Evolutionary conservation across 1,139 yeast species (phyloP).

Genomic region (Zygoascus sp.): DNA sequence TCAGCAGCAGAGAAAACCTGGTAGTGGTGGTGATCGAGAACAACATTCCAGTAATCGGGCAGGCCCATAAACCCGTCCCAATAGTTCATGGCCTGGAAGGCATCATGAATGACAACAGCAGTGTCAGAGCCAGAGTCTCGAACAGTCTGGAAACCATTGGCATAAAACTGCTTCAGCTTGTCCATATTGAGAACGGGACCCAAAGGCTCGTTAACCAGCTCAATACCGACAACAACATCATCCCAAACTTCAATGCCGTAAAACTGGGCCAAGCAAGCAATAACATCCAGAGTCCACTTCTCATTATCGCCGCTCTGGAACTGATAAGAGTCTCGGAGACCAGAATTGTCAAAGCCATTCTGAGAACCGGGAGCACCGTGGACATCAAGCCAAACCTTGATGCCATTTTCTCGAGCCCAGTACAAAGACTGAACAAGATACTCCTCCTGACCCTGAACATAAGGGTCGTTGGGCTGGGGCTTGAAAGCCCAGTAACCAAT

Average conservation of each 20-base stretch:
- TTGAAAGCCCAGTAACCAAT: constrained; percentile 95
- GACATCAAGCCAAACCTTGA: constrained; percentile 85
- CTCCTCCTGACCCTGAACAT: constrained; percentile 75
- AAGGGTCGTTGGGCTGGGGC: constrained; percentile 65
- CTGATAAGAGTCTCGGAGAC: constrained; percentile 59
- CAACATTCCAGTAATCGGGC: constrained; percentile 56
- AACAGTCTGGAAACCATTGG: constrained; percentile 49
- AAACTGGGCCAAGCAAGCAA: constrained; percentile 44
- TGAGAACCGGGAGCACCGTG: constrained; percentile 99
- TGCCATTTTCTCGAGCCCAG: constrained; percentile 62
- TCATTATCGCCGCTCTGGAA: constrained; percentile 50
- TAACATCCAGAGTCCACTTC: constrained; percentile 48
- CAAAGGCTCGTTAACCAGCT: constrained; percentile 85
- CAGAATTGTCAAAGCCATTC: constrained; percentile 95
- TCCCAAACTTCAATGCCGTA: constrained; percentile 62
- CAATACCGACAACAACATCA: constrained; percentile 79
- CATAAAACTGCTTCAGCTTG: constrained; percentile 53
- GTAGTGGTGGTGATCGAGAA: constrained; percentile 87
- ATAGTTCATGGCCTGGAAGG: constrained; percentile 58
- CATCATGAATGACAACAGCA: constrained; percentile 63
- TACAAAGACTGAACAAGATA: constrained; percentile 70
- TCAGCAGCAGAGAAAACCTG: constrained; percentile 73
- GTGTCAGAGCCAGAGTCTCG: constrained; percentile 48
- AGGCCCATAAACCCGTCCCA: constrained; percentile 54
- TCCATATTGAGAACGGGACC: constrained; percentile 62